A percentile compares a stretch with the other conserved stretches of the same genome.
Conservation (phyloP, 306 rosid genomes). For the Pachyrhizus erosus region DNA sequence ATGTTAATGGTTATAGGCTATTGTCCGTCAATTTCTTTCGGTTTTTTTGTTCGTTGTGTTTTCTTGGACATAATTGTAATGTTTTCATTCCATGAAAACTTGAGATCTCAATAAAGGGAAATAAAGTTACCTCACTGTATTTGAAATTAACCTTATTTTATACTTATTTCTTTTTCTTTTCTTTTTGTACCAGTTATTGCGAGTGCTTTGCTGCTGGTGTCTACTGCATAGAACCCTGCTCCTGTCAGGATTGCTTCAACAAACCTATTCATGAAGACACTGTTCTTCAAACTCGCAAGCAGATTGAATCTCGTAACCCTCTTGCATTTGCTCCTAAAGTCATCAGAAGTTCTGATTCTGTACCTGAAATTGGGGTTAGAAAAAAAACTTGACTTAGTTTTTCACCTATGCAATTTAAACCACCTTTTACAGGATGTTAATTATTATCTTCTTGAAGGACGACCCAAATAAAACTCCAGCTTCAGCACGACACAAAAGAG, state of each 20-base stretch:
- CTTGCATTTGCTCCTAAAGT: constrained; percentile 99
- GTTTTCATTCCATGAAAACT: constrained; percentile 13
- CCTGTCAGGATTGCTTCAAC: constrained; percentile 93
- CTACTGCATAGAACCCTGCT: constrained; percentile 86
- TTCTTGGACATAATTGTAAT: not conserved
- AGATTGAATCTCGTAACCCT: constrained; percentile 89
- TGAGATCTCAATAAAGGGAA: not conserved
- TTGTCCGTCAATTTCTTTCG: not conserved
- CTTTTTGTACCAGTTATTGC: constrained; percentile 65
- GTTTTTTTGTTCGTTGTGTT: not conserved
- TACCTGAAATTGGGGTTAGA: constrained; percentile 79
- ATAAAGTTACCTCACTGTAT: not conserved
- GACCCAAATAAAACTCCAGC: constrained; percentile 93
- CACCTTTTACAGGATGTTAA: constrained; percentile 19
- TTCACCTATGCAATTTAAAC: constrained; percentile 24
- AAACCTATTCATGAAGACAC: constrained; percentile 78
- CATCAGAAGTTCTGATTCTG: constrained; percentile 70
- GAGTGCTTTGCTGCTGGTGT: constrained; percentile 96
- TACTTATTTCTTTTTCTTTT: not conserved
- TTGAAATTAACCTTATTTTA: constrained; percentile 2
- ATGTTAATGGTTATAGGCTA: no score
- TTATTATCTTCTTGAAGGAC: constrained; percentile 55
- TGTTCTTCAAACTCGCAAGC: constrained; percentile 89
- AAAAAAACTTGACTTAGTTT: constrained; percentile 29
- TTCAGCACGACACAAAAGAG: constrained; percentile 89